Base-by-base conservation (phyloP, 1,284 basidiomycete genomes). In the Trichosporon coremiiforme region DNA sequence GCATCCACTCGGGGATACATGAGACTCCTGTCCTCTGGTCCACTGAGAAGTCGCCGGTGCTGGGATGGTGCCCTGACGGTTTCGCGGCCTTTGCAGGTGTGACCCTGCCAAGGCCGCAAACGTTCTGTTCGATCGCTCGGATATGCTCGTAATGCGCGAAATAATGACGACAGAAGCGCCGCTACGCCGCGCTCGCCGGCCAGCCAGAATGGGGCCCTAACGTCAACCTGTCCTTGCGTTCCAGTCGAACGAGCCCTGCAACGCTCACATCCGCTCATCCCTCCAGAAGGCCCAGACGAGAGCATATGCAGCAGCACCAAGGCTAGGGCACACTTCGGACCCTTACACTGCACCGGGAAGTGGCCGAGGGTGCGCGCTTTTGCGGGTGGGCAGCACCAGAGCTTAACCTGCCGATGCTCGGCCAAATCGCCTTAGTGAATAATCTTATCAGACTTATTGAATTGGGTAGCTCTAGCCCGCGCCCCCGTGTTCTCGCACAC, bases 401-500 rank as follows among this genome's bases (percentile, higher is more conserved):
- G 9, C 9, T 17, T n/a, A 4, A 12, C 50, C 8, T 53, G 50
- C 50, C 50, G 50, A 53, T 53, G 20, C 50, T 53, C 50, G 50
- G 50, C 50, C 20, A 53, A 53, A 53, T 53, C 50, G 50, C 50
- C 50, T 53, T 53, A 45, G 50, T 9, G 50, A 20, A 25, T 53
- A 53, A 53, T 53, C 50, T 53, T 53, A 53, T 53, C 50, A 53
- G 50, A 53, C 50, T 20, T 9, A 25, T 22, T 53, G 50, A 53
- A 53, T 53, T 53, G 20, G 22, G 50, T 22, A 53, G 50, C 50
- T 53, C 22, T 25, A 20, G 10, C 50, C 50, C 50, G 22, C 50
- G 20, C 50, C 20, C 41, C 50, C 50, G 50, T 53, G 50, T 53
- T 53, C 50, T 53, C 50, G 50, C 50, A 53, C 50, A 53, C 50